Percentiles rank a stretch among this genome's conserved stretches.
Conservation (phyloP, 352 stramenopile species). For the Phytophthora tubulina region DNA sequence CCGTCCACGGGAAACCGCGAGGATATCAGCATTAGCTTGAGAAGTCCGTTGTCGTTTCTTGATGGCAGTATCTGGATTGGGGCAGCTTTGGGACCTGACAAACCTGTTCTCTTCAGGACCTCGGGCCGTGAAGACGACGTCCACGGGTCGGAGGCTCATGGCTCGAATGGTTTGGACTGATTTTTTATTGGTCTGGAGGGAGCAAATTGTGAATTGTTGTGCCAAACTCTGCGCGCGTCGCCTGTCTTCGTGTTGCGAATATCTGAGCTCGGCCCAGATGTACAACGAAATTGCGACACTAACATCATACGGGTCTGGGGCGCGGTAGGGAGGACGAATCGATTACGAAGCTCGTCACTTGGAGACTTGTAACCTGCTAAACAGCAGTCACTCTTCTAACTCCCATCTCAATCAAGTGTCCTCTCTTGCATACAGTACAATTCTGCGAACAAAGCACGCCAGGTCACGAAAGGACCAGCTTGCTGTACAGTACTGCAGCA, state of each 20-base stretch:
- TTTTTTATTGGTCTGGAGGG: neutral
- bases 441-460: neutral
- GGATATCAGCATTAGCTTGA: neutral
- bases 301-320: neutral
- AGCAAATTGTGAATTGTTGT: neutral
- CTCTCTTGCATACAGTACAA: neutral
- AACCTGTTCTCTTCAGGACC: neutral
- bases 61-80: neutral
- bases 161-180: too few species aligned
- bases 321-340: neutral
- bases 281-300: neutral
- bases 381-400: neutral
- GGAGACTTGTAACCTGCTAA: neutral
- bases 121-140: neutral
- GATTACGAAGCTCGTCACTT: constrained; percentile 1
- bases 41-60: neutral
- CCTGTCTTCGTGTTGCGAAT: too few species aligned
- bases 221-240: too few species aligned
- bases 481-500: too few species aligned
- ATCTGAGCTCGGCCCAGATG: neutral
- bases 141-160: neutral
- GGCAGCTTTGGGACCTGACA: neutral
- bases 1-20: neutral
- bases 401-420: neutral
- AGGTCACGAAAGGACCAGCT: neutral